Evolutionary conservation across 805 yeast genomes (phyloP).

Genomic region (Metschnikowia kofuensis): DNA sequence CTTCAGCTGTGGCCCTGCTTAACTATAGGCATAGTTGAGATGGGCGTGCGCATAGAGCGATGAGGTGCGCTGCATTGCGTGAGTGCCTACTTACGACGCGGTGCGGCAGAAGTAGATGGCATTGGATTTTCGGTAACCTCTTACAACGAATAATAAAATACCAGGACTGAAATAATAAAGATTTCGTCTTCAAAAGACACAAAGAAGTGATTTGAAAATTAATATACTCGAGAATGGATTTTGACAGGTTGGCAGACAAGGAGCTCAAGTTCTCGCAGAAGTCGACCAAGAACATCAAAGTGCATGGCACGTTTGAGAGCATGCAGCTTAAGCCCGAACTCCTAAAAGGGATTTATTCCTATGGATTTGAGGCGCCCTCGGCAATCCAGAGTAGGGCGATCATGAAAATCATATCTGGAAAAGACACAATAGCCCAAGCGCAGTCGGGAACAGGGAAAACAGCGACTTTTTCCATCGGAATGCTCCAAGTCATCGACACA

Average conservation of each 20-base stretch:
- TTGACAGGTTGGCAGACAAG: constrained; percentile 58
- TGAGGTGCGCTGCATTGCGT: not conserved
- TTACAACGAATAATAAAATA: no score
- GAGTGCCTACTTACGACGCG: no score
- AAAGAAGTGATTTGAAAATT: no score
- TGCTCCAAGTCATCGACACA: constrained; percentile 81
- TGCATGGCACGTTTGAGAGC: constrained; percentile 46
- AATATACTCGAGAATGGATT: constrained; percentile 30
- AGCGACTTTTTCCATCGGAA: constrained; percentile 94
- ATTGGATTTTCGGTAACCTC: no score
- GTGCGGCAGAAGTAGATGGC: no score
- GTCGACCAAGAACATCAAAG: constrained; percentile 51
- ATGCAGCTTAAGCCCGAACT: constrained; percentile 41
- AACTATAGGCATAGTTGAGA: not conserved
- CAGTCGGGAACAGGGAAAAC: constrained; percentile 99
- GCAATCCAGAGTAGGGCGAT: constrained; percentile 98
- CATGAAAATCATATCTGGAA: constrained; percentile 87
- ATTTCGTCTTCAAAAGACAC: no score
- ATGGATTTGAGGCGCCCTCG: constrained; percentile 95
- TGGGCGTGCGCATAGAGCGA: constrained; percentile 1
- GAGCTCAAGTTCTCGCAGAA: constrained; percentile 48
- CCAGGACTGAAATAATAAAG: no score
- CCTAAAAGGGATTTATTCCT: constrained; percentile 64
- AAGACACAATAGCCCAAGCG: constrained; percentile 97
- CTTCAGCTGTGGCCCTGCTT: not conserved